Evolutionary conservation across 768 basidiomycete genomes (phyloP).

Genomic region (Cystobasidium ongulense): DNA sequence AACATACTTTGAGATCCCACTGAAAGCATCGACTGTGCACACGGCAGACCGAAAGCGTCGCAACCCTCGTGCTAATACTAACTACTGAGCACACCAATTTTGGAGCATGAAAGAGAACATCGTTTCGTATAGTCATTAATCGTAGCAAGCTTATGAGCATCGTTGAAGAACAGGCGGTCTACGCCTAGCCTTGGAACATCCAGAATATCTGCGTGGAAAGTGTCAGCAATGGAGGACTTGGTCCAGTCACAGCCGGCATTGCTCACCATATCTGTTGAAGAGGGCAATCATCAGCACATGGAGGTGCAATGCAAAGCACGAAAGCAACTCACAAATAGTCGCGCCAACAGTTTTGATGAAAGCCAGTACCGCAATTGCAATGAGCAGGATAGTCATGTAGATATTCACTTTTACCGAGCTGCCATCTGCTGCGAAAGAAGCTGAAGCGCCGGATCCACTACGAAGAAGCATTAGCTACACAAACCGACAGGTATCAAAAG

Average conservation of each 20-base stretch:
- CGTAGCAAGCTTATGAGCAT: no score
- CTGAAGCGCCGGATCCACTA: slow-evolving; percentile 32
- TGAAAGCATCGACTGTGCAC: no score
- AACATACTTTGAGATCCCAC: no score
- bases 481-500: neutral
- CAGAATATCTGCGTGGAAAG: neutral
- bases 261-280: slow-evolving; percentile 4
- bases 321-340: slow-evolving; percentile 18
- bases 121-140: no score
- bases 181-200: slow-evolving; percentile 1
- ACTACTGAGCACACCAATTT: no score
- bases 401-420: slow-evolving; percentile 29
- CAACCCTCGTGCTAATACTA: no score
- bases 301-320: no score
- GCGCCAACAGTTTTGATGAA: slow-evolving; percentile 40
- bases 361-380: slow-evolving; percentile 38
- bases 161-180: neutral
- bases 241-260: neutral
- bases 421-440: slow-evolving; percentile 25
- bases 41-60: no score
- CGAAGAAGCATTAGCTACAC: neutral
- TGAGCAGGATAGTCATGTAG: slow-evolving; percentile 41
- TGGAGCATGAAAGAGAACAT: no score
- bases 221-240: neutral
- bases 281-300: no score